These are phyloP conservation scores for Alternaria novae-zelandiae DNA, from an alignment of 2,329 filamentous ascomycete species.

Conservation along the genomic window DNA sequence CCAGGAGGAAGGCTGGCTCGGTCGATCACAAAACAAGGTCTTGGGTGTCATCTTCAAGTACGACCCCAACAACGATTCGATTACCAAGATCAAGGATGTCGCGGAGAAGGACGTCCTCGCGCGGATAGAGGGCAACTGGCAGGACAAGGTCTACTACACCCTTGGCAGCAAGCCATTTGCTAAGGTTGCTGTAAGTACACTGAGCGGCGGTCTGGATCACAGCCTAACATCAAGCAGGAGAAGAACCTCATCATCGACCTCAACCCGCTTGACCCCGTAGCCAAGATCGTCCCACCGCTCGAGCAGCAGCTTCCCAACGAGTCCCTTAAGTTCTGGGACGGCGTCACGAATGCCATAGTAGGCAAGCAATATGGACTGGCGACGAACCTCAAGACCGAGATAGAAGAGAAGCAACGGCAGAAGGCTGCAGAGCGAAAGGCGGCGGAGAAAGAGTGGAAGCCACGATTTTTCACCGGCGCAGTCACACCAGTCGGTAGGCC, in stretches of 20 bases:
- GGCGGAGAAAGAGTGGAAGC: constrained; percentile 74
- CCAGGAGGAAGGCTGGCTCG: constrained; percentile 92
- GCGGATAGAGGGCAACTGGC: constrained; percentile 85
- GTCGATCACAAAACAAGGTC: constrained; percentile 88
- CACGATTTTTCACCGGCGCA: constrained; percentile 80
- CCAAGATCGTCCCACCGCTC: constrained; percentile 79
- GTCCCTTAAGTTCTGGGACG: constrained; percentile 84
- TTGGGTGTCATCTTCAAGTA: constrained; percentile 91
- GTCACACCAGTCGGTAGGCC: constrained; percentile 67
- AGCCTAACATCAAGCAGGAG: constrained; percentile 41
- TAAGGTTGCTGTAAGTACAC: constrained; percentile 61
- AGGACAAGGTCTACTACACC: constrained; percentile 70
- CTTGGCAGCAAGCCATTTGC: constrained; percentile 54
- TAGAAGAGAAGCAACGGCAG: constrained; percentile 87
- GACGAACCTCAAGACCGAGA: constrained; percentile 84
- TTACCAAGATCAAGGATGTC: constrained; percentile 81
- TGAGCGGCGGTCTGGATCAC: background rate
- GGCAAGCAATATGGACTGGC: constrained; percentile 84
- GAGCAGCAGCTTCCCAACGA: constrained; percentile 87
- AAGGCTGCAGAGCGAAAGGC: constrained; percentile 82
- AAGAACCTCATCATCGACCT: constrained; percentile 84
- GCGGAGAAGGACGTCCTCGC: constrained; percentile 83
- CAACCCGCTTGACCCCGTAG: constrained; percentile 76
- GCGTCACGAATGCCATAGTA: constrained; percentile 84
- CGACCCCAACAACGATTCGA: constrained; percentile 83